Evolutionary conservation across 768 basidiomycete genomes (phyloP), one percentile per base, ranked within the genome.

Genomic region (Coprinopsis strossmayeri): DNA sequence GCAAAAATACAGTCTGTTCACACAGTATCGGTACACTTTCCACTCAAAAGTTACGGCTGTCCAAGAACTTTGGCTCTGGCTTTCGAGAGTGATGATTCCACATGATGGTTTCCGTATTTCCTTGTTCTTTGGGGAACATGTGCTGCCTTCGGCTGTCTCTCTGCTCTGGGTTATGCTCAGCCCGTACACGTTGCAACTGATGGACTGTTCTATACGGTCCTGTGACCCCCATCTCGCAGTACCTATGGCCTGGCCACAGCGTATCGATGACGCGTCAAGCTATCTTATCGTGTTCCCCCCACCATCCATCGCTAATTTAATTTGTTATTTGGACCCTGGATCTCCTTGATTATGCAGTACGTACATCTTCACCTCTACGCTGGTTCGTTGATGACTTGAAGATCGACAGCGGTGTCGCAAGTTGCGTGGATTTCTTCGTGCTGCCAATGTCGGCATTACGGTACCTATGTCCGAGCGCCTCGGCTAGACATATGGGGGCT

Each of bases 141-240:
- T 42, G 7, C 23, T 21, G 40, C 21, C 18, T 9, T 42, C 24
- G 10, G 24, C 23, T 23, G 5, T 38, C 11, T 4, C 23, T 42
- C 5, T 5, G 40, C 24, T 10, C 18, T 42, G 4, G 21, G 40
- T 26, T 42, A 7, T 17, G 9, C 24, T 11, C 10, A 5, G 20
- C 17, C 40, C 40, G 11, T 38, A 42, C 43, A 32, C 43, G 43
- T 45, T 45, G 43, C 43, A 23, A 23, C 28, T 45, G 43, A 45
- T 45, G 26, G 27, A 28, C 43, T 20, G 5, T 20, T 7, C 5
- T 45, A 28, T 45, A 5, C 5, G 5, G 43, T 45, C 43, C 30
- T 45, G 43, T 45, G 43, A 45, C 43, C 40, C 24, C 40, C 28
- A 32, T 45, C 20, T 45, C 12, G 40, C 40, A 28, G 17, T 21